A percentile compares a stretch with the other conserved stretches of the same genome.
phyloP scores from a whole-genome alignment of 2,329 filamentous ascomycete species.

The Trichocomaceae sp. region DNA sequence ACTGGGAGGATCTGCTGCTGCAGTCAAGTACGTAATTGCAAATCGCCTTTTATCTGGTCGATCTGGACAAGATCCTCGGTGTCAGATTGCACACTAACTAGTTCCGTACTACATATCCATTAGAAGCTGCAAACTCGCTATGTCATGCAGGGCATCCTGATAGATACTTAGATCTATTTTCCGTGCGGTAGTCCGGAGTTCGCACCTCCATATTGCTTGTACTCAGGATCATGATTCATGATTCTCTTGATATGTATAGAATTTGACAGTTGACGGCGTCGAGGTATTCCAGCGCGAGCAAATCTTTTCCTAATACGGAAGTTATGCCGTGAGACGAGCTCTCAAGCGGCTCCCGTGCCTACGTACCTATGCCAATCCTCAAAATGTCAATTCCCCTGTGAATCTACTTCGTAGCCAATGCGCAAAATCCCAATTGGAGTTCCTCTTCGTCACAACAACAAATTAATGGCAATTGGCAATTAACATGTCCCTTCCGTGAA shows the following conservation, averaged over 20 bases:
- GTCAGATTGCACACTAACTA: background rate
- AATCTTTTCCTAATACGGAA: constrained; percentile 6
- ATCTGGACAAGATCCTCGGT: constrained; percentile 1
- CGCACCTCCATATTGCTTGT: background rate
- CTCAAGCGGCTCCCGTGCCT: background rate
- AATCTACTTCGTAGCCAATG: no score
- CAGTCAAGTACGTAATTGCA: background rate
- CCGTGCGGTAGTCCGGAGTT: background rate
- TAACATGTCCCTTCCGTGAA: background rate
- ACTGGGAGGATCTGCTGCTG: background rate
- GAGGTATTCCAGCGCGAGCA: background rate
- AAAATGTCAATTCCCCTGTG: constrained; percentile 7
- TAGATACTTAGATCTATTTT: background rate
- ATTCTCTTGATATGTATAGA: no score
- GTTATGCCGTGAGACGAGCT: background rate
- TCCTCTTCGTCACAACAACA: background rate
- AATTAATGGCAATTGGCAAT: background rate
- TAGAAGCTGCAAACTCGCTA: background rate
- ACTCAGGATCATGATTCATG: background rate
- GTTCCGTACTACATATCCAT: background rate
- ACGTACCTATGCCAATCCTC: background rate
- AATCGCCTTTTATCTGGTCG: background rate
- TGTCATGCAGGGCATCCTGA: background rate
- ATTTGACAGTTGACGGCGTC: background rate
- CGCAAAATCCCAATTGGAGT: no score